These are phyloP conservation scores for Arachis hypogaea DNA, from an alignment of 306 rosid genomes.

Conservation along the genomic window DNA sequence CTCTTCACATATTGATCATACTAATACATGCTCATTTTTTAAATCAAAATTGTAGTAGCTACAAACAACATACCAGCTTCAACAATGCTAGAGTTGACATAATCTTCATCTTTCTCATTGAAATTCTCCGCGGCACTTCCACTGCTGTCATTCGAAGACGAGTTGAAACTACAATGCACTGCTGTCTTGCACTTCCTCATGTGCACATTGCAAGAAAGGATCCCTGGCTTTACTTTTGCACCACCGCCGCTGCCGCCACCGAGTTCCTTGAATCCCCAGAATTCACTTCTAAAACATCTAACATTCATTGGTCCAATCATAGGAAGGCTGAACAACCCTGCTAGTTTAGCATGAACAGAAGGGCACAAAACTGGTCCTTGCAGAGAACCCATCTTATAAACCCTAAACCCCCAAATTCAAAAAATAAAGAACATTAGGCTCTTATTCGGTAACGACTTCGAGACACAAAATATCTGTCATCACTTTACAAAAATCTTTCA, in stretches of 20 bases:
- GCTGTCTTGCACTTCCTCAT: conserved; percentile 52
- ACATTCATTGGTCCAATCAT: conserved; percentile 51
- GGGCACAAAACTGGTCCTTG: conserved; percentile 92
- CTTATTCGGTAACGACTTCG: too few relatives aligned
- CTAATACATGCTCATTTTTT: not conserved
- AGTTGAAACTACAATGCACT: conserved; percentile 68
- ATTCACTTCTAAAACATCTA: conserved; percentile 62
- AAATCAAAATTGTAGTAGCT: not conserved
- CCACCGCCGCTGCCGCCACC: conserved; percentile 33
- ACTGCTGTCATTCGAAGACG: conserved; percentile 72
- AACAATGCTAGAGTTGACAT: conserved; percentile 78
- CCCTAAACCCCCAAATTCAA: conserved; percentile 48
- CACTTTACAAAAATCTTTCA: too few relatives aligned
- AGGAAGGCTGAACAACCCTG: conserved; percentile 60
- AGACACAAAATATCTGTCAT: too few relatives aligned
- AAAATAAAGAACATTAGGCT: too few relatives aligned
- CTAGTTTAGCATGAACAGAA: conserved; percentile 63
- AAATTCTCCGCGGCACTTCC: conserved; percentile 85
- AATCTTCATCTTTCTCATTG: conserved; percentile 85
- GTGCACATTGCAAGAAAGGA: conserved; percentile 45
- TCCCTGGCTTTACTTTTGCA: conserved; percentile 46
- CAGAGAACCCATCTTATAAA: conserved; percentile 62
- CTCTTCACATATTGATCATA: not conserved
- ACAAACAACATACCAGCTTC: conserved; percentile 81
- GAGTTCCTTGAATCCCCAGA: conserved; percentile 61